Evolutionary conservation across 805 yeast species (phyloP).

Genomic region (Pichia kluyveri): DNA sequence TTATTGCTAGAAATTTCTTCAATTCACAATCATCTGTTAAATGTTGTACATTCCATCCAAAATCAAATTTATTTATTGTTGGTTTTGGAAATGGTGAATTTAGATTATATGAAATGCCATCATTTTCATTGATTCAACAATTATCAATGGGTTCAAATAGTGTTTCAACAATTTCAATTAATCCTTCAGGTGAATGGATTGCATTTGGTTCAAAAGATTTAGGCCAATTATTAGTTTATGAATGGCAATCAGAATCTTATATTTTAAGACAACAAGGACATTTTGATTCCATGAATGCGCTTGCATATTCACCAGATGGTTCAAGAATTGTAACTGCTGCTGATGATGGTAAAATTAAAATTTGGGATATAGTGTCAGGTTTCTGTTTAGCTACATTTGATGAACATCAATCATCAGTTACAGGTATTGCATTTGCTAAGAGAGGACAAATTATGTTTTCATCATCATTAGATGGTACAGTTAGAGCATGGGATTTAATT

Average conservation of each 20-base stretch:
- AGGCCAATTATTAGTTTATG: conserved; percentile 94
- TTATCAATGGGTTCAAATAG: conserved; percentile 88
- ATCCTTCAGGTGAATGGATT: conserved; percentile 89
- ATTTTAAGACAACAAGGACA: conserved; percentile 96
- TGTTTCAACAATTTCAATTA: conserved; percentile 72
- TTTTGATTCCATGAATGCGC: conserved; percentile 77
- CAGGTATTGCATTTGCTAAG: conserved; percentile 79
- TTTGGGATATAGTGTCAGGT: conserved; percentile 92
- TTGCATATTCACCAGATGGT: conserved; percentile 93
- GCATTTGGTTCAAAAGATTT: conserved; percentile 86
- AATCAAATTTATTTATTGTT: conserved; percentile 63
- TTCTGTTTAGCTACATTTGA: conserved; percentile 87
- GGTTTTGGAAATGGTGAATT: conserved; percentile 90
- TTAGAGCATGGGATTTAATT: conserved; percentile 92
- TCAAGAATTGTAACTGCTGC: conserved; percentile 86
- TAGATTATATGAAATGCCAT: conserved; percentile 80
- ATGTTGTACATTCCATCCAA: conserved; percentile 78
- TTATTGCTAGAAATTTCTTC: conserved; percentile 68
- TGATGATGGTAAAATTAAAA: conserved; percentile 93
- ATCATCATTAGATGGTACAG: conserved; percentile 91
- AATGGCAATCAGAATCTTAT: conserved; percentile 97
- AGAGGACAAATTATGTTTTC: conserved; percentile 87
- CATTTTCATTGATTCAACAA: conserved; percentile 72
- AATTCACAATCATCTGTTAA: conserved; percentile 61
- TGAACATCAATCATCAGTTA: conserved; percentile 85